A percentile compares a stretch with the other conserved stretches of the same genome.
Evolutionary conservation across 768 basidiomycete species (phyloP).

Genomic region (Psilocybe cubensis): DNA sequence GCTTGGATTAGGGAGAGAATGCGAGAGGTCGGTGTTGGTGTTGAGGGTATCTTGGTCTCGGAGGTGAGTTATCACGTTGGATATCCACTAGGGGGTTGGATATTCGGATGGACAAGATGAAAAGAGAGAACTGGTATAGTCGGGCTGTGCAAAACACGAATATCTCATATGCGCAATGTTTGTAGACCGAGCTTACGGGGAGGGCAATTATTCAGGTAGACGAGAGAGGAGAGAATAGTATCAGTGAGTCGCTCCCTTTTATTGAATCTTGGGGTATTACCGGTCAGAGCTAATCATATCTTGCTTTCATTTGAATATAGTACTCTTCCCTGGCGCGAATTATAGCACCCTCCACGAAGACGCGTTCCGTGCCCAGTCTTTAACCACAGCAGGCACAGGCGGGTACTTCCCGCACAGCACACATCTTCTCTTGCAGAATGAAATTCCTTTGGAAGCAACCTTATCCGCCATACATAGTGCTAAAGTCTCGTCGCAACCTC

Average conservation of each 20-base stretch:
- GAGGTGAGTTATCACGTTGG: constrained; percentile 31
- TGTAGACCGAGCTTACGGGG: constrained; percentile 58
- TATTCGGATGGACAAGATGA: not conserved
- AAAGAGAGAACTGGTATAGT: too few species aligned
- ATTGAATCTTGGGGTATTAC: not conserved
- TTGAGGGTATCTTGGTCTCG: constrained; percentile 38
- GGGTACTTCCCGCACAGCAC: constrained; percentile 39
- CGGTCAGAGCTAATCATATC: not conserved
- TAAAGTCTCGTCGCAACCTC: too few species aligned
- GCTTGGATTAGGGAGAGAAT: constrained; percentile 48
- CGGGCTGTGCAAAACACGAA: too few species aligned
- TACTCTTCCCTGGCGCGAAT: constrained; percentile 64
- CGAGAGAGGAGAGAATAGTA: constrained; percentile 62
- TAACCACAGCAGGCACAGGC: constrained; percentile 2
- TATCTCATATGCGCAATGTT: too few species aligned
- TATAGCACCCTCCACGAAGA: constrained; percentile 42
- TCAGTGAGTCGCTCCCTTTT: constrained; percentile 42
- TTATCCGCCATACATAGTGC: constrained; percentile 30
- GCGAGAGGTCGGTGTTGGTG: constrained; percentile 41
- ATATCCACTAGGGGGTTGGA: not conserved
- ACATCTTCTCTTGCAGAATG: constrained; percentile 63
- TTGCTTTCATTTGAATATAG: constrained; percentile 21
- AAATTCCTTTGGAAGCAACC: constrained; percentile 50
- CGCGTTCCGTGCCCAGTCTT: too few species aligned
- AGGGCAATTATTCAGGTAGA: constrained; percentile 65